Base-by-base conservation (phyloP, 1,284 basidiomycete species). In the Ustilago tritici region DNA sequence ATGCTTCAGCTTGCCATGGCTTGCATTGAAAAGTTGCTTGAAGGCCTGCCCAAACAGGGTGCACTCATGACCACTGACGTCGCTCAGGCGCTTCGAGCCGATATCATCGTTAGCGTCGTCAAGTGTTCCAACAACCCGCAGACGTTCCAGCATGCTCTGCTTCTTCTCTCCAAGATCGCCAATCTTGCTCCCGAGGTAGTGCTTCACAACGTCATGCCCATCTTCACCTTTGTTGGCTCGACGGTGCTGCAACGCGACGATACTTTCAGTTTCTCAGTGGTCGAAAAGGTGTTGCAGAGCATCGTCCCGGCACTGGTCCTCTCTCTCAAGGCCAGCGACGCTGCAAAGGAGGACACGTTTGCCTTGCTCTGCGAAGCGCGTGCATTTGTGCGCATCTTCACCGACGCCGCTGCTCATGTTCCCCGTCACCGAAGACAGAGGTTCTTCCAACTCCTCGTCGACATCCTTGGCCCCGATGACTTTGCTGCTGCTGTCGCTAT, bases 161-260 rank as follows among this genome's bases (percentile, higher is more conserved):
- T 98, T n/a, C 89, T 98, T 34, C 92, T 98, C 86, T 92, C 95
- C 3, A 92, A 90, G 72, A 88, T 99, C 58, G 93, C 95, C 1
- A 90, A 91, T 36, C 88, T 98, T 52, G 92, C 92, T 0, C 95
- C 95, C 0, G 94, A 96, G 68, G 92, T 93, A 9, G 94, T 97
- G 15, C 89, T 98, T 35, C 94, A 94, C 85, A 95, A 97, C 82
- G 90, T 98, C 70, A 98, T 99, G 95, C 95, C 97, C 7, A 92
- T 99, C 65, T 98, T 99, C 88, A 98, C 96, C 0, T 99, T 98
- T 88, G 98, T 99, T 92, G 96, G 97, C 34, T 93, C 94, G 9
- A 95, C 95, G 69, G 92, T 98, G 28, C 92, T 99, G 88, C 95
- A 98, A 86, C 90, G 95, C 53, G 97, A 99, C 83, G 97, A 99